Evolutionary conservation across 2,329 filamentous ascomycete genomes (phyloP), one percentile per base, ranked within the genome.

Genomic region (Cladophialophora carrionii): DNA sequence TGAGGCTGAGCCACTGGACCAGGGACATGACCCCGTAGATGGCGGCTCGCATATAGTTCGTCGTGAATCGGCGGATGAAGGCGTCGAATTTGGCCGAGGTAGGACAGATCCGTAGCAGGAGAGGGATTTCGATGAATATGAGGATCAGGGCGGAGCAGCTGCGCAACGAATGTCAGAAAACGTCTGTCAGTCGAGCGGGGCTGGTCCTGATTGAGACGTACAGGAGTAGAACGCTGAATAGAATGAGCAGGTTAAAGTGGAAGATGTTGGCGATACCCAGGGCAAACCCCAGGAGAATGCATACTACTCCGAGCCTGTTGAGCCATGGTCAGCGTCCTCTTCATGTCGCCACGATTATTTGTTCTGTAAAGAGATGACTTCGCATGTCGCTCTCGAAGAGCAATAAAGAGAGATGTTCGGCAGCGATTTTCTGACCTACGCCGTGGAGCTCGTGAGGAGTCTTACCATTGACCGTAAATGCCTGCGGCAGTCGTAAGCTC

Each of bases 81-180:
- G 81, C 82, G 78, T 99, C 95, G 81, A 99, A 99, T 70, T 86
- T 88, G 70, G 88, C 79, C 14, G 94, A 98, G 5, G 95, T 99
- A 64, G 95, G 95, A 82, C 95, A 99, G 81, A 99, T 97, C 79
- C 95, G 91, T 68, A 99, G 88, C 64, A 99, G 90, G 65, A 98
- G 88, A 31, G 95, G 95, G 20, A 99, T 89, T 78, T 99, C 91
- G 75, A 94, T 84, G 79, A 95, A 95, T 75, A 95, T 81, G 74
- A 95, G 89, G 72, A 93, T 73, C 72, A 92, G 87, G 14, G 87
- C 84, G 57, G 84, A 92, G 66, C 84, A 81, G 52, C 91, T 94
- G 49, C 12, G 46, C 3, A 24, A 46, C 20, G 29, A 12, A 46
- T 20, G 54, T 67, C 37, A 63, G 60, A 29, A 55, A 31, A 43